Percentiles rank a stretch among this genome's conserved stretches.
Evolutionary conservation across 257 asterid genomes (phyloP).

Genomic region (Solanum ossicruentum): DNA sequence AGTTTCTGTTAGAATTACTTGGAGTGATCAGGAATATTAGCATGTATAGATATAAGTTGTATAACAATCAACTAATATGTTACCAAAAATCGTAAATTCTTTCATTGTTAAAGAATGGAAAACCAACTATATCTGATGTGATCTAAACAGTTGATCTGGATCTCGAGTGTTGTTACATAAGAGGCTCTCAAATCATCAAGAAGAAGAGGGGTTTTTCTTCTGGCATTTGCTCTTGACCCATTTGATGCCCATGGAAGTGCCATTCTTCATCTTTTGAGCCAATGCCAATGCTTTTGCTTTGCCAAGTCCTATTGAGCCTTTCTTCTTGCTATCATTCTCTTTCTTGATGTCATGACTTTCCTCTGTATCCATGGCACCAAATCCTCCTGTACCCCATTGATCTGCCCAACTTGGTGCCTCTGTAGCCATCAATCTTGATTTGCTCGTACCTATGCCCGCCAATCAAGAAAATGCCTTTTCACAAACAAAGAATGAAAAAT

Average conservation of each 20-base stretch:
- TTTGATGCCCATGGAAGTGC: conserved; percentile 47
- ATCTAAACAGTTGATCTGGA: background rate
- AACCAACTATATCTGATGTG: background rate
- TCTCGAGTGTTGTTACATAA: background rate
- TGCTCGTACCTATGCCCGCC: background rate
- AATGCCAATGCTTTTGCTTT: conserved; percentile 54
- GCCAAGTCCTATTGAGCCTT: conserved; percentile 30
- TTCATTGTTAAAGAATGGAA: background rate
- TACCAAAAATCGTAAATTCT: background rate
- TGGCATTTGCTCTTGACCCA: conserved; percentile 67
- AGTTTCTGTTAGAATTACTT: background rate
- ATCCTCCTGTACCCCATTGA: conserved; percentile 93
- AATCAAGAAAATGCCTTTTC: background rate
- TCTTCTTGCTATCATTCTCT: conserved; percentile 32
- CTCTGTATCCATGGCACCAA: conserved; percentile 49
- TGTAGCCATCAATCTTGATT: conserved; percentile 27
- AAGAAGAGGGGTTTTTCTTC: conserved; percentile 33
- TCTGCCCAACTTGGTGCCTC: conserved; percentile 93
- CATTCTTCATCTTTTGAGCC: conserved; percentile 51
- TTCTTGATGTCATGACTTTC: conserved; percentile 19
- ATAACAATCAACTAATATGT: background rate
- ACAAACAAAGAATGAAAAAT: background rate
- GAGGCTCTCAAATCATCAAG: background rate
- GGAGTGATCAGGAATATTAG: background rate
- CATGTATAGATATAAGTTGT: background rate